Base-by-base conservation (phyloP, 2,329 filamentous ascomycete species). In the Monilinia fructigena region DNA sequence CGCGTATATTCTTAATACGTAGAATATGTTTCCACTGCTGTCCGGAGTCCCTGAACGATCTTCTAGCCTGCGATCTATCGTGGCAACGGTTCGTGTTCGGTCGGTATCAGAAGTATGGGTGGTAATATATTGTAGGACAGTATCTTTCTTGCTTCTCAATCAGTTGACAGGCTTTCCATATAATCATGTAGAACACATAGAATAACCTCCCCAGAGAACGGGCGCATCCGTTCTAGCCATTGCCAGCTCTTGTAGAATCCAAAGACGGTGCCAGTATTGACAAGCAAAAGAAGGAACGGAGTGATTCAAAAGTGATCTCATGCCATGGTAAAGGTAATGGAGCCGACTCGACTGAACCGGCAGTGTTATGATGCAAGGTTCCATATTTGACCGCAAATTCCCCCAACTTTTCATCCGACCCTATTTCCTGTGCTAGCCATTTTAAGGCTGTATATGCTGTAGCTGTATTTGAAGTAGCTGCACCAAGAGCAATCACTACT, bases 21-120 rank as follows among this genome's bases (percentile, higher is more conserved):
- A 65, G 55, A 23, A 65, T n/a, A 65, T 59, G 55, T 26, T 65
- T 65, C 45, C 55, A 65, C 38, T 65, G 63, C 5, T 65, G 63
- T 5, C 63, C 38, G 63, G 63, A 42, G 54, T 50, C 26, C 63
- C 63, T 18, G 52, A 35, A 31, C 63, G 63, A 31, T 59, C 63
- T 40, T 65, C 54, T 6, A 60, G 18, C 8, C 63, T 42, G 16
- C 63, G 54, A 26, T 65, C 63, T 52, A 65, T 42, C 1, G 63
- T 65, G 14, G 63, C 45, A 59, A 59, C 18, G 12, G 26, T 56
- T 14, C 14, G 42, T 10, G 14, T 23, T 8, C 4, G 23, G 26
- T 65, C 23, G 31, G 23, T 11, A 42, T 60, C 55, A 18, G 54
- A 23, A 16, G 31, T 60, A 8, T 52, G 31, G 4, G 63, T 65